Base-by-base conservation (phyloP, 2,329 filamentous ascomycete genomes). In the Scortechinia acanthostroma region DNA sequence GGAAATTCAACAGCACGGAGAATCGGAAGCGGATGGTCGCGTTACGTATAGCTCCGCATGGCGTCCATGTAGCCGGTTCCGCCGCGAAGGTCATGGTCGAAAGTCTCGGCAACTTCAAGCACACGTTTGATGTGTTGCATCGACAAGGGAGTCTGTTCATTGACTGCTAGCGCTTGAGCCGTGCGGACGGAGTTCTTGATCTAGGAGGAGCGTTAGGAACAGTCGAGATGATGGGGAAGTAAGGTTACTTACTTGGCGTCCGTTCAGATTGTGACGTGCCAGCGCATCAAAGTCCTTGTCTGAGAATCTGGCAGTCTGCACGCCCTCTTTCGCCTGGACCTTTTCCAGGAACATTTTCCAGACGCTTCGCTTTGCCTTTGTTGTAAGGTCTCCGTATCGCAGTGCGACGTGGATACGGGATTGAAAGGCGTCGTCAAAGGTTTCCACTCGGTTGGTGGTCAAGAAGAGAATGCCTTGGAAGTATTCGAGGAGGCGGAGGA, bases 381-480 rank as follows among this genome's bases (percentile, higher is more conserved):
- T 61, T 30, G 80, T 81, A 5, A 95, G 73, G 43, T 85, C 80
- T 30, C 86, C 86, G 62, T 95, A 95, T 21, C 86, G 76, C 5
- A 95, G 70, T 0, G 88, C 87, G 53, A 95, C 83, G 60, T 95
- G 88, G 49, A 95, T 94, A 20, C 90, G 80, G 6, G 82, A 88
- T 58, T 93, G 86, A 70, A 95, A 95, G 1, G 90, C 90, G 49
- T 93, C 88, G 54, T 95, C 90, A 55, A 95, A 94, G 0, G 87
- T 91, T 66, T 86, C 78, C 1, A 94, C 88, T 1, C 89, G 80
- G 59, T 95, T 95, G 2, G 90, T 95, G 0, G 90, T 95, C 21
- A 95, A 64, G 68, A 95, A 94, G 3, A 95, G 62, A 45, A 95
- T 94, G 2, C 90, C 90, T 57, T 94, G 87, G 65, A 94, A 95